Evolutionary conservation across 73 alveolate genomes (phyloP).

Genomic region (Paramecium octaurelia): DNA sequence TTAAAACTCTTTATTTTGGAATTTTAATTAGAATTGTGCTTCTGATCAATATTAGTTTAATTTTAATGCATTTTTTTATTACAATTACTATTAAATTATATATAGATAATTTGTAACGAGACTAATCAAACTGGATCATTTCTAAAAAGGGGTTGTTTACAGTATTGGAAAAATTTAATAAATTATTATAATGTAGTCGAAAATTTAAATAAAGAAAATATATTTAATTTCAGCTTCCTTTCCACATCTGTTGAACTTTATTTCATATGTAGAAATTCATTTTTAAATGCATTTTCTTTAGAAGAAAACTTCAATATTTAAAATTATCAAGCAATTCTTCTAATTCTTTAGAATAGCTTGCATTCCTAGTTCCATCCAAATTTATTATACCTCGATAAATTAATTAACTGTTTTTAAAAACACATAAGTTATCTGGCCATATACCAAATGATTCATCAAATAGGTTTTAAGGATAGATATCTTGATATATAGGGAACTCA

Average conservation of each 20-base stretch:
- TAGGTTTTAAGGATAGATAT: background rate
- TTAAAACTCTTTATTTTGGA: too few relatives aligned
- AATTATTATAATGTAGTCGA: too few relatives aligned
- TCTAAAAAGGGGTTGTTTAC: too few relatives aligned
- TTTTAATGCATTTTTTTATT: too few relatives aligned
- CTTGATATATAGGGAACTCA: background rate
- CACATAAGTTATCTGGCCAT: slow-evolving; percentile 44
- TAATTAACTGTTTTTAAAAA: background rate
- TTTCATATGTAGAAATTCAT: background rate
- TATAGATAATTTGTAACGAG: too few relatives aligned
- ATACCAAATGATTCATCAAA: slow-evolving; percentile 36
- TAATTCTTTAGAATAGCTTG: background rate
- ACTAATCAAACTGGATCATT: too few relatives aligned
- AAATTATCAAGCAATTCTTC: background rate
- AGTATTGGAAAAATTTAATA: too few relatives aligned
- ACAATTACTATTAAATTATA: too few relatives aligned
- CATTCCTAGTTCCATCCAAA: slow-evolving; percentile 13
- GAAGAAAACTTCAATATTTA: background rate
- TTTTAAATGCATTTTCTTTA: background rate
- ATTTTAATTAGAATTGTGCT: too few relatives aligned
- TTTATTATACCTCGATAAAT: background rate
- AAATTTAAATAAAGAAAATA: background rate
- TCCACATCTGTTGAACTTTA: background rate
- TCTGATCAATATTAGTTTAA: too few relatives aligned
- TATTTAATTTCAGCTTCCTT: background rate